These are phyloP conservation scores for Skeletonema potamos DNA, from an alignment of 108 stramenopile genomes.

Conservation along the genomic window DNA sequence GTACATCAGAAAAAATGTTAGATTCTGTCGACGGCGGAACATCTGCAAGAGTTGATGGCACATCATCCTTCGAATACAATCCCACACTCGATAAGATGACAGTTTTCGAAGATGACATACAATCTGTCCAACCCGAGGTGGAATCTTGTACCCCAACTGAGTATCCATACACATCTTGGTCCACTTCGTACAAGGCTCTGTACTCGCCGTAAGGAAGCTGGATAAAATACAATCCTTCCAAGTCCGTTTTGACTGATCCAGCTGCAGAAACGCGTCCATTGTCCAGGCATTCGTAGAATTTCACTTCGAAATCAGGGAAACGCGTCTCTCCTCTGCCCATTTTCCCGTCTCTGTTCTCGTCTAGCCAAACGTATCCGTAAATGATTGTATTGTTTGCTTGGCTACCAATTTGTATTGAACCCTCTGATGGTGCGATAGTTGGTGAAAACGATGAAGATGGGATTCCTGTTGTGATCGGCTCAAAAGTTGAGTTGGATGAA, in stretches of 20 bases:
- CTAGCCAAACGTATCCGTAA: constrained; percentile 33
- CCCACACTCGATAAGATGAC: constrained; percentile 35
- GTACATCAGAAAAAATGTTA: background rate
- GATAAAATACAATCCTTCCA: constrained; percentile 30
- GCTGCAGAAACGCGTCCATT: background rate
- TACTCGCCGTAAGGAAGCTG: constrained; percentile 21
- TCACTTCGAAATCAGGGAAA: constrained; percentile 16
- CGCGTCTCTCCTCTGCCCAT: constrained; percentile 22
- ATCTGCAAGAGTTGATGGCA: background rate
- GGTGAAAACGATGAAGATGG: background rate
- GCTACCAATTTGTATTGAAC: background rate
- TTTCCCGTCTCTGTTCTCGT: constrained; percentile 17
- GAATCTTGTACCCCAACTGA: constrained; percentile 9
- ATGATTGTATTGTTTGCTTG: background rate
- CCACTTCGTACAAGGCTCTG: constrained; percentile 20
- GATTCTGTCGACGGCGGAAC: background rate
- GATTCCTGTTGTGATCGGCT: background rate
- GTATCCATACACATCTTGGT: constrained; percentile 13
- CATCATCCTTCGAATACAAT: constrained; percentile 2
- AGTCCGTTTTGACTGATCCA: constrained; percentile 10
- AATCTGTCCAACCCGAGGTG: constrained; percentile 34
- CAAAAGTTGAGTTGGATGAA: background rate
- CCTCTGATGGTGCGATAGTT: background rate
- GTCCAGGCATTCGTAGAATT: constrained; percentile 5
- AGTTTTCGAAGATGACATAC: background rate